Conservation (phyloP, 306 rosid genomes). For the Luffa aegyptiaca region DNA sequence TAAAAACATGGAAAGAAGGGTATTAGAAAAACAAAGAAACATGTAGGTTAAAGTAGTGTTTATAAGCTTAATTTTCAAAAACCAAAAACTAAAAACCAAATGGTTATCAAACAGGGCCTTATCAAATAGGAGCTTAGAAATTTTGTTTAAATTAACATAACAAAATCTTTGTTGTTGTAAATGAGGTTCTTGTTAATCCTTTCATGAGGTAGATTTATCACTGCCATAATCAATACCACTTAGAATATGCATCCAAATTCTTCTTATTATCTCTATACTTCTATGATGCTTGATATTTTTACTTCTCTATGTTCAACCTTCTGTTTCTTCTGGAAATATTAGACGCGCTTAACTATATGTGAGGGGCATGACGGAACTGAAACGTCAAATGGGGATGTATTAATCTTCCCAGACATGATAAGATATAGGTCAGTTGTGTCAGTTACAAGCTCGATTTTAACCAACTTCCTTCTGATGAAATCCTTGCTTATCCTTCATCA, state of each 20-base stretch:
- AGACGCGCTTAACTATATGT: slow-evolving; percentile 84
- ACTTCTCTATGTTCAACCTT: not conserved
- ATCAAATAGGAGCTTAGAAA: not conserved
- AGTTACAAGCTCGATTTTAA: not conserved
- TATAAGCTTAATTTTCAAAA: no score
- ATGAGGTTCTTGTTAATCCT: not conserved
- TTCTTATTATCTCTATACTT: not conserved
- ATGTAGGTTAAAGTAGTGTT: no score
- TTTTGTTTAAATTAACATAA: no score
- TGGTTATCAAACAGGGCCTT: no score
- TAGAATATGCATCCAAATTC: not conserved
- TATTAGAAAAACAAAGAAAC: no score
- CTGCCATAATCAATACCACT: not conserved
- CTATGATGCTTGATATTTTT: not conserved
- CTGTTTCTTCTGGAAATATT: slow-evolving; percentile 6
- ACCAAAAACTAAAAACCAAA: no score
- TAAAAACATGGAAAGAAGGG: no score
- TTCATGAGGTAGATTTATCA: not conserved
- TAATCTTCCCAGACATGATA: slow-evolving; percentile 92
- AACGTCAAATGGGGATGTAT: slow-evolving; percentile 92
- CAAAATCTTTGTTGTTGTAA: no score
- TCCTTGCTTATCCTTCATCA: not conserved
- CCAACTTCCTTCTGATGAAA: not conserved
- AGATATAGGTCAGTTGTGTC: slow-evolving; percentile 65
- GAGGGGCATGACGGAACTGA: slow-evolving; percentile 95